A percentile compares a stretch with the other conserved stretches of the same genome.
These are phyloP conservation scores for Pseudovirgaria hyperparasitica DNA, from an alignment of 2,329 filamentous ascomycete species.

Conservation along the genomic window DNA sequence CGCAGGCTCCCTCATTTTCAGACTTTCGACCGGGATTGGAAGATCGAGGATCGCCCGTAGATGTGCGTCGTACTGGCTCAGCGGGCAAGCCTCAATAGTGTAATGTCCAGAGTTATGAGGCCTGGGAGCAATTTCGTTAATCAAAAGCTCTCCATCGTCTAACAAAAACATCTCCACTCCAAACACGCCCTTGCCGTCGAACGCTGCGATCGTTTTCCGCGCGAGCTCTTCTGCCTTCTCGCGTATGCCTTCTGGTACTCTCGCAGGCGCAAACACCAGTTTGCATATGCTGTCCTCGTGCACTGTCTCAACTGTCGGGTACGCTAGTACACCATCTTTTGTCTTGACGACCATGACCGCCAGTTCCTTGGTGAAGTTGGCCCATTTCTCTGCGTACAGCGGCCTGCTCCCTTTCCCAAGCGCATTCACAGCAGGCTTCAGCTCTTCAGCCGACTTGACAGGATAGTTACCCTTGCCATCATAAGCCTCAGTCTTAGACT, in stretches of 20 bases:
- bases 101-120: conserved; percentile 90
- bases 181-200: conserved; percentile 85
- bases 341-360: conserved; percentile 93
- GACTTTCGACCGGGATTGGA: conserved; percentile 37
- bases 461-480: conserved; percentile 72
- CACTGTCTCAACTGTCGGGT: conserved; percentile 85
- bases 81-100: conserved; percentile 80
- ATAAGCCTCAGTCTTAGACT: conserved; percentile 80
- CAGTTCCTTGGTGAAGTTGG: conserved; percentile 72
- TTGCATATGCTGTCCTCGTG: conserved; percentile 96
- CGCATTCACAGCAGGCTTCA: conserved; percentile 53
- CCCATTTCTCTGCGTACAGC: conserved; percentile 84
- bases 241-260: conserved; percentile 50
- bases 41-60: conserved; percentile 68
- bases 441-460: conserved; percentile 45
- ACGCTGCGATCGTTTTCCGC: conserved; percentile 61
- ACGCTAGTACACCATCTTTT: conserved; percentile 60
- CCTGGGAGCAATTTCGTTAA: conserved; percentile 79
- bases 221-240: conserved; percentile 63
- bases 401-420: conserved; percentile 49
- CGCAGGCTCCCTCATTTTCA: conserved; percentile 45
- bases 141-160: conserved; percentile 51
- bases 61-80: conserved; percentile 88
- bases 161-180: conserved; percentile 94
- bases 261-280: conserved; percentile 74